These are phyloP conservation scores for Penicillium verhagenii DNA, from an alignment of 495 filamentous ascomycete genomes.

Conservation along the genomic window DNA sequence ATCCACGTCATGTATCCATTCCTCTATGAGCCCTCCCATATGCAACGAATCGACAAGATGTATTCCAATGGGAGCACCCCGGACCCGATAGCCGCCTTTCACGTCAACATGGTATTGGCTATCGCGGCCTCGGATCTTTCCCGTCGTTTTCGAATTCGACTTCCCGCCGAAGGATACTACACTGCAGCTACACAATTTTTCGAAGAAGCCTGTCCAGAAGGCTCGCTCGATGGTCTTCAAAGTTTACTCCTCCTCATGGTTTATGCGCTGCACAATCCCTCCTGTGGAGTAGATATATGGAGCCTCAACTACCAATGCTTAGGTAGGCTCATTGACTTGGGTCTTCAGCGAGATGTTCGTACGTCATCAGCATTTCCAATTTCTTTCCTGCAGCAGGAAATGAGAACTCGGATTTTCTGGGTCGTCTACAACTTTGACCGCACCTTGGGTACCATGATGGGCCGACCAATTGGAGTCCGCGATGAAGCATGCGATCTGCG, in stretches of 20 bases:
- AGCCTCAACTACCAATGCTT: slow-evolving; percentile 50
- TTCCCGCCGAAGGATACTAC: slow-evolving; percentile 45
- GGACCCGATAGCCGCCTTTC: slow-evolving; percentile 30
- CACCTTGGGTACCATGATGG: slow-evolving; percentile 49
- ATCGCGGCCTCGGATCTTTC: slow-evolving; percentile 44
- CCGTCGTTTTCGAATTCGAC: slow-evolving; percentile 35
- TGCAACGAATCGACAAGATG: slow-evolving; percentile 30
- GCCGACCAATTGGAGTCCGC: slow-evolving; percentile 46
- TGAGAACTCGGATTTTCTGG: slow-evolving; percentile 51
- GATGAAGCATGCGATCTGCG: slow-evolving; percentile 50
- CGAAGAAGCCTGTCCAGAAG: slow-evolving; percentile 35
- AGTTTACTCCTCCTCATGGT: slow-evolving; percentile 45
- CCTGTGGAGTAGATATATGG: slow-evolving; percentile 47
- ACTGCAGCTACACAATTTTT: slow-evolving; percentile 43
- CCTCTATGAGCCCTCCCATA: slow-evolving; percentile 40
- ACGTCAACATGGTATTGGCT: slow-evolving; percentile 48
- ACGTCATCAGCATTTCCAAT: slow-evolving; percentile 30
- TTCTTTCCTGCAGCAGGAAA: slow-evolving; percentile 43
- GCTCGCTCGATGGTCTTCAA: slow-evolving; percentile 40
- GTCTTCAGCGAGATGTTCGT: slow-evolving; percentile 44
- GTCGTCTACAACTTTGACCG: slow-evolving; percentile 47
- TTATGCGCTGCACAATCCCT: slow-evolving; percentile 47
- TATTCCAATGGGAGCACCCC: slow-evolving; percentile 19
- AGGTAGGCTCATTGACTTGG: slow-evolving; percentile 45
- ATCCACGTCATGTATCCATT: slow-evolving; percentile 45